Evolutionary conservation across 306 rosid genomes (phyloP).

Genomic region (Sechiopsis laciniata): DNA sequence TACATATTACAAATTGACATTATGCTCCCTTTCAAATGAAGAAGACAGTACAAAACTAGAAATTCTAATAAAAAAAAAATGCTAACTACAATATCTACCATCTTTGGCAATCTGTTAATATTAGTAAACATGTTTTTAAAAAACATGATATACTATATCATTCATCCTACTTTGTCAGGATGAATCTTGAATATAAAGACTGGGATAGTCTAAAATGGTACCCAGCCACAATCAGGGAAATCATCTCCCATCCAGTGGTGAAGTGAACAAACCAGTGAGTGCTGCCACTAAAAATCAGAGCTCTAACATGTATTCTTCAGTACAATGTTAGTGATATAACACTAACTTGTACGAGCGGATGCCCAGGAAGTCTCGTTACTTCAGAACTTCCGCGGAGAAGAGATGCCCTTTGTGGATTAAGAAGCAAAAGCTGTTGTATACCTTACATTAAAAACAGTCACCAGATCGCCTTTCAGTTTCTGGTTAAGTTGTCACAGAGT

Average conservation of each 20-base stretch:
- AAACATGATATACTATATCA: background rate
- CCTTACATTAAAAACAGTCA: conserved; percentile 55
- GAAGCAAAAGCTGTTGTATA: conserved; percentile 72
- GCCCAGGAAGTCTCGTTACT: conserved; percentile 45
- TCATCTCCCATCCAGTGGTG: conserved; percentile 19
- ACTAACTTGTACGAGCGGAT: conserved; percentile 20
- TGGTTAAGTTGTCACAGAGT: conserved; percentile 41
- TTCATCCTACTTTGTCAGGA: background rate
- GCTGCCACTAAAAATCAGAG: conserved; percentile 27
- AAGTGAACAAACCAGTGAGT: conserved; percentile 27
- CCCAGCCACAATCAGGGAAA: background rate
- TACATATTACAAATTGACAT: conserved; percentile 12
- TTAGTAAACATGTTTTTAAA: background rate
- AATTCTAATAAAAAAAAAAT: background rate
- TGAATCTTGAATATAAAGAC: conserved; percentile 5
- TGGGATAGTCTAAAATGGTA: background rate
- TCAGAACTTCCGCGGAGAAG: conserved; percentile 50
- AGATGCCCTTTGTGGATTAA: conserved; percentile 68
- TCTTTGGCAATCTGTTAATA: conserved; percentile 10
- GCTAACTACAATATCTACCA: background rate
- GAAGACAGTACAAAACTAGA: background rate
- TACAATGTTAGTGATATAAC: conserved; percentile 35
- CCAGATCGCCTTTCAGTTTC: conserved; percentile 57
- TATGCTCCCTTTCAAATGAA: background rate
- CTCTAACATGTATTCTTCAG: conserved; percentile 24